Evolutionary conservation across 1,139 yeast genomes (phyloP), one percentile per base, ranked within the genome.

Genomic region (Insectozyma bohioensis): DNA sequence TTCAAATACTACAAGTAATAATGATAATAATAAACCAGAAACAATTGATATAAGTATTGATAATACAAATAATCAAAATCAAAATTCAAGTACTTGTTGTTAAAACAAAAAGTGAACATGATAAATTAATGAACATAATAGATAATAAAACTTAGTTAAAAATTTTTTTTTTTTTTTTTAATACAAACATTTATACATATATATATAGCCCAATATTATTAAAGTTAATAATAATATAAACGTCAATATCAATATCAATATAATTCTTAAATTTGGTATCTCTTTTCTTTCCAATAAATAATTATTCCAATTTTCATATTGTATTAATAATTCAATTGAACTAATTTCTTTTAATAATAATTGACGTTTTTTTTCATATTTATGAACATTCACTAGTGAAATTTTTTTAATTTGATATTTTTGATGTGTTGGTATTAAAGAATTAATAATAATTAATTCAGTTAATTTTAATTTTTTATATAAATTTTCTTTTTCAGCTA

Each of bases 1-100:
- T 66, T 28, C 45, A 56, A 47, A 48, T 8, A 37, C 30, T 9
- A 21, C 18, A 12, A 14, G 18, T 6, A 21, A 20, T 17, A 25
- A 30, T 17, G 56, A 57, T 32, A 57, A 54, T 22, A 56, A 54
- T 23, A 52, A 54, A 20, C 60, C 75, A 12, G 80, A 75, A 46
- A 64, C 70, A 9, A 57, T 69, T 27, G 72, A 69, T 37, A 67
- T 69, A 24, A 62, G 51, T 39, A 63, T 68, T 35, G 72, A 66
- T 19, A 72, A 35, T 31, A 36, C 20, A 19, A 30, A 20, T 3
- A 24, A 28, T 7, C 21, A 20, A 20, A 26, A 28, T 4, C 33
- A 30, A 26, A 13, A 33, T 8, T 23, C 35, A 17, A 28, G 31
- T 13, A 27, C 35, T 13, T 37, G 41, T 28, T 37, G 28, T 25